These are phyloP conservation scores for Xylaria acuta DNA, from an alignment of 495 filamentous ascomycete genomes.

Conservation along the genomic window DNA sequence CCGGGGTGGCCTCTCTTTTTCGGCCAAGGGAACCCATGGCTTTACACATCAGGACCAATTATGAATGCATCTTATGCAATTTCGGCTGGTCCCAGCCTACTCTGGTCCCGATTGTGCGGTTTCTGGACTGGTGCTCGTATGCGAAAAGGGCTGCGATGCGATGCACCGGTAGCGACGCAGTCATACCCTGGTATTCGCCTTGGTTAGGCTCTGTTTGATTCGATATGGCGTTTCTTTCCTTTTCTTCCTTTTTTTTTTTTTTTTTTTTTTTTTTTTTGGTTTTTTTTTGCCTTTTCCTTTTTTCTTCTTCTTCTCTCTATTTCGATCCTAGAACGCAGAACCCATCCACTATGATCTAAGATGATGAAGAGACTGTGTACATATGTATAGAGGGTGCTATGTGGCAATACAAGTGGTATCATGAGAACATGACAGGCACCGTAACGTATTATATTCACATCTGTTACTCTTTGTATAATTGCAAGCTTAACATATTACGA, in stretches of 20 bases:
- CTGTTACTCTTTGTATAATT: too few relatives aligned
- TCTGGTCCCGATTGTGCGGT: constrained; percentile 7
- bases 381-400: background rate
- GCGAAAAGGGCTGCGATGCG: background rate
- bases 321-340: background rate
- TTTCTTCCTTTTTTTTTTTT: background rate
- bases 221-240: background rate
- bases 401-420: background rate
- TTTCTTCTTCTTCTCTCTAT: background rate
- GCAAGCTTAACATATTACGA: too few relatives aligned
- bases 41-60: background rate
- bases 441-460: background rate
- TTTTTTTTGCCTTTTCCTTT: background rate
- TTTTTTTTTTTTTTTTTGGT: background rate
- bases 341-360: background rate
- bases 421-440: background rate
- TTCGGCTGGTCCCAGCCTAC: constrained; percentile 1
- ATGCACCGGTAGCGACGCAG: background rate
- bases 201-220: background rate
- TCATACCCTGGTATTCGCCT: background rate
- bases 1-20: background rate
- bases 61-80: constrained; percentile 4
- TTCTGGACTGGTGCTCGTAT: background rate
- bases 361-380: background rate
- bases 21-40: background rate